Conservation (phyloP, 306 rosid genomes). For the Cucurbita moschata region DNA sequence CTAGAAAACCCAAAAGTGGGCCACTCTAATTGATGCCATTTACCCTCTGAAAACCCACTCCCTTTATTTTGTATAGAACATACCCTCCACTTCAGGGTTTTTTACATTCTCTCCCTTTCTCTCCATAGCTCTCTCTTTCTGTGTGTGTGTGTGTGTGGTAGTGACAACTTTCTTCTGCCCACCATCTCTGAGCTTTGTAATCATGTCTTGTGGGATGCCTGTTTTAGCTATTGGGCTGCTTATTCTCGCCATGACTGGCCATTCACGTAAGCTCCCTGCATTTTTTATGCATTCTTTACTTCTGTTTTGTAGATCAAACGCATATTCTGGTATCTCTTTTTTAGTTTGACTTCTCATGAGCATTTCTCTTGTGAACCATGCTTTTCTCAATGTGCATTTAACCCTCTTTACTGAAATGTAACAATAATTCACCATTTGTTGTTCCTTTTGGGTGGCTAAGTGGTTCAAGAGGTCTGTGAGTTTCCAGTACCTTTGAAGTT, state of each 20-base stretch:
- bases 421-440: neutral
- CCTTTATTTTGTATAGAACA: conserved; percentile 11
- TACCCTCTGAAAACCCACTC: neutral
- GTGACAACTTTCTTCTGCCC: neutral
- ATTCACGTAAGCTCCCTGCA: conserved; percentile 40
- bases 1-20: conserved; percentile 3
- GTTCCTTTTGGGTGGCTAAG: neutral
- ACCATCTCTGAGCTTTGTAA: conserved; percentile 4
- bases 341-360: neutral
- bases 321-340: neutral
- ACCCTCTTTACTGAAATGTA: neutral
- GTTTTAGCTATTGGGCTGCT: conserved; percentile 33
- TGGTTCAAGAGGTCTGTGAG: neutral
- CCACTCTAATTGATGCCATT: conserved; percentile 2
- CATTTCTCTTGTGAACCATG: neutral
- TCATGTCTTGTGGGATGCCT: conserved; percentile 27
- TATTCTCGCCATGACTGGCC: conserved; percentile 42
- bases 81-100: conserved; percentile 15
- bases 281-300: neutral
- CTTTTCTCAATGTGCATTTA: no score
- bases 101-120: conserved; percentile 1
- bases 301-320: neutral
- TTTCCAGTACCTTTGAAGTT: neutral
- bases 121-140: conserved; percentile 1
- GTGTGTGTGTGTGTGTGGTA: neutral